Percentiles rank a stretch among this genome's conserved stretches.
These are phyloP conservation scores for Geotrichum cucujoidarum DNA, from an alignment of 1,139 yeast genomes.

Conservation along the genomic window DNA sequence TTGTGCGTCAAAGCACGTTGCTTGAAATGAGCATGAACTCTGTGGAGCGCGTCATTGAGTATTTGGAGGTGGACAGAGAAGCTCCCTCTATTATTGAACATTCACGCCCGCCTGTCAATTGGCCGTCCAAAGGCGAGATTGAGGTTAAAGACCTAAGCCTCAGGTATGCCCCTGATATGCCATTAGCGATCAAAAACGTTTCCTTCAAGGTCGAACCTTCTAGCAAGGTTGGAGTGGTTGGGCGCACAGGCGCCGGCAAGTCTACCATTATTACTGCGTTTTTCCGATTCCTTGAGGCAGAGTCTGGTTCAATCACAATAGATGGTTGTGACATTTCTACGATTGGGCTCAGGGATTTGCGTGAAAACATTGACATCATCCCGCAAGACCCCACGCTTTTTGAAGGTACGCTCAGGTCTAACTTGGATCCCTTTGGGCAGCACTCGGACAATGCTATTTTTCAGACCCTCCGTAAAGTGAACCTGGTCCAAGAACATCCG, in stretches of 20 bases:
- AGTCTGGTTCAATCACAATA: constrained; percentile 49
- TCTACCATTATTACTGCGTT: constrained; percentile 65
- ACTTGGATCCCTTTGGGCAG: constrained; percentile 58
- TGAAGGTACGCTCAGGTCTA: constrained; percentile 59
- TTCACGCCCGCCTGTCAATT: constrained; percentile 42
- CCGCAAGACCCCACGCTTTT: constrained; percentile 76
- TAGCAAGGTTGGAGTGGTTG: constrained; percentile 85
- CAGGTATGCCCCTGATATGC: constrained; percentile 51
- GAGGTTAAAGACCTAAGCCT: constrained; percentile 56
- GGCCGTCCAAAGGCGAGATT: constrained; percentile 65
- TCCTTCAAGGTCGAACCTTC: constrained; percentile 48
- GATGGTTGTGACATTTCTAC: constrained; percentile 54
- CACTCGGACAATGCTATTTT: constrained; percentile 49
- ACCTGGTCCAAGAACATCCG: constrained; percentile 71
- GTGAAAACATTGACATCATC: constrained; percentile 59
- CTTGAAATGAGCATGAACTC: constrained; percentile 75
- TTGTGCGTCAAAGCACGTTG: constrained; percentile 64
- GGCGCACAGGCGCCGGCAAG: constrained; percentile 85
- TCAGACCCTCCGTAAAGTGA: constrained; percentile 76
- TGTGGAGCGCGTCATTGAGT: constrained; percentile 71
- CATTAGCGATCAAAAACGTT: constrained; percentile 53
- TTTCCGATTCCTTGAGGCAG: constrained; percentile 69
- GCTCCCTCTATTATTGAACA: constrained; percentile 42
- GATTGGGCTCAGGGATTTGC: constrained; percentile 53
- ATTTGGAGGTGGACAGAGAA: constrained; percentile 58